Conservation (phyloP, 2,329 filamentous ascomycete species). For the Didymella exigua region DNA sequence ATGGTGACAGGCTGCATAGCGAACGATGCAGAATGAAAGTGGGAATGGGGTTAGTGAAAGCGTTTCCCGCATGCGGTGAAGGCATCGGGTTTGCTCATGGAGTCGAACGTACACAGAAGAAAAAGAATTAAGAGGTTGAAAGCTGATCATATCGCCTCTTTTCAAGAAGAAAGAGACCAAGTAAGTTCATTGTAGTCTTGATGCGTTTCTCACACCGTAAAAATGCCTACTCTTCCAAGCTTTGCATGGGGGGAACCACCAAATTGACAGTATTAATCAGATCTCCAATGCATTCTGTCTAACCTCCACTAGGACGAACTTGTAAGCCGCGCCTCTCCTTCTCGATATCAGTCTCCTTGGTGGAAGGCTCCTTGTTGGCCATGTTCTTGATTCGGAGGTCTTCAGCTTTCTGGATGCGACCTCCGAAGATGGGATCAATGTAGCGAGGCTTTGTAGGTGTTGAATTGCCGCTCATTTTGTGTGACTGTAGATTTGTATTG, state of each 20-base stretch:
- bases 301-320: not conserved
- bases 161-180: too few relatives aligned
- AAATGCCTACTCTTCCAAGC: not conserved
- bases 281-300: not conserved
- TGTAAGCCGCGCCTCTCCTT: not conserved
- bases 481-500: too few relatives aligned
- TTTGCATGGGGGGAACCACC: too few relatives aligned
- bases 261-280: not conserved
- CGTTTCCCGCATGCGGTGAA: not conserved
- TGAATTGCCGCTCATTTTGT: not conserved
- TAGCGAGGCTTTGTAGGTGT: not conserved
- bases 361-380: not conserved
- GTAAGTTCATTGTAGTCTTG: too few relatives aligned
- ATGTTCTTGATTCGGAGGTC: not conserved
- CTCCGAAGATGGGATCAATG: not conserved
- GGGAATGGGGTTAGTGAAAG: not conserved
- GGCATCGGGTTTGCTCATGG: too few relatives aligned
- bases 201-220: not conserved
- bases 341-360: not conserved
- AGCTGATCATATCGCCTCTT: too few relatives aligned
- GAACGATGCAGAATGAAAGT: not conserved
- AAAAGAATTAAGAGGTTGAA: too few relatives aligned
- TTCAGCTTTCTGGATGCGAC: not conserved
- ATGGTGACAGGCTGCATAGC: not conserved
- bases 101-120: too few relatives aligned